A percentile compares a stretch with the other conserved stretches of the same genome.
Conservation (phyloP, 768 basidiomycete species). For the Auricularia sp. region DNA sequence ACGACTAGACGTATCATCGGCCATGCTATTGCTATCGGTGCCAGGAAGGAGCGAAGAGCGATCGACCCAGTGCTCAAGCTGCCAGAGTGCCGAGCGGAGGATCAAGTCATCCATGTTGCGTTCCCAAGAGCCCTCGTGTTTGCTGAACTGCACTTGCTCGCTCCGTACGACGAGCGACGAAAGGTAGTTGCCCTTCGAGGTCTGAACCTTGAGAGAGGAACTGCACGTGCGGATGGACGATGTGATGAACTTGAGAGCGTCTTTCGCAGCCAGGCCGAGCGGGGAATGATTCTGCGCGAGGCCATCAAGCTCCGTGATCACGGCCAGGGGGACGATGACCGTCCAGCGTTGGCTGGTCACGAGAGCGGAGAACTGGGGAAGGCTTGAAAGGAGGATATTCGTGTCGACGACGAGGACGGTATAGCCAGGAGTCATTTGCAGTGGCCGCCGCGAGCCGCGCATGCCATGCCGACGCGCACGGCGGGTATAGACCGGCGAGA, state of each 20-base stretch:
- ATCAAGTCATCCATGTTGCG: slow-evolving; percentile 93
- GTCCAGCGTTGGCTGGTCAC: slow-evolving; percentile 81
- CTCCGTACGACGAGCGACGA: slow-evolving; percentile 60
- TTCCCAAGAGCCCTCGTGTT: slow-evolving; percentile 35
- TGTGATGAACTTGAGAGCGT: slow-evolving; percentile 67
- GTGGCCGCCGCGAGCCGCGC: slow-evolving; percentile 26
- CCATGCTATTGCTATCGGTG: slow-evolving; percentile 18
- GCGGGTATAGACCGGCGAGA: slow-evolving; percentile 15
- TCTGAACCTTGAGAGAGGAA: slow-evolving; percentile 83
- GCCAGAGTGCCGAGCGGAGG: slow-evolving; percentile 86
- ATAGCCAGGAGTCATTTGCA: slow-evolving; percentile 71
- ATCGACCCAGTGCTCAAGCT: slow-evolving; percentile 86
- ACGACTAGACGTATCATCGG: slow-evolving; percentile 31
- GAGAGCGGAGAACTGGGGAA: slow-evolving; percentile 60
- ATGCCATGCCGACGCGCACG: slow-evolving; percentile 20
- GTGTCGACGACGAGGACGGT: slow-evolving; percentile 89
- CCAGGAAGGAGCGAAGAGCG: slow-evolving; percentile 60
- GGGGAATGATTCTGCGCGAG: slow-evolving; percentile 50
- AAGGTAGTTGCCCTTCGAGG: slow-evolving; percentile 89
- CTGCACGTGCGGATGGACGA: slow-evolving; percentile 65
- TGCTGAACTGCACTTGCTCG: slow-evolving; percentile 69
- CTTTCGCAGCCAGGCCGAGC: slow-evolving; percentile 65
- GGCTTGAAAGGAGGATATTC: slow-evolving; percentile 82
- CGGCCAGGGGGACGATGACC: slow-evolving; percentile 82
- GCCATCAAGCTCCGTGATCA: slow-evolving; percentile 96